Percentiles rank a stretch among this genome's conserved stretches.
Conservation (phyloP, 768 basidiomycete genomes). For the Pleurotus tuber-regium region DNA sequence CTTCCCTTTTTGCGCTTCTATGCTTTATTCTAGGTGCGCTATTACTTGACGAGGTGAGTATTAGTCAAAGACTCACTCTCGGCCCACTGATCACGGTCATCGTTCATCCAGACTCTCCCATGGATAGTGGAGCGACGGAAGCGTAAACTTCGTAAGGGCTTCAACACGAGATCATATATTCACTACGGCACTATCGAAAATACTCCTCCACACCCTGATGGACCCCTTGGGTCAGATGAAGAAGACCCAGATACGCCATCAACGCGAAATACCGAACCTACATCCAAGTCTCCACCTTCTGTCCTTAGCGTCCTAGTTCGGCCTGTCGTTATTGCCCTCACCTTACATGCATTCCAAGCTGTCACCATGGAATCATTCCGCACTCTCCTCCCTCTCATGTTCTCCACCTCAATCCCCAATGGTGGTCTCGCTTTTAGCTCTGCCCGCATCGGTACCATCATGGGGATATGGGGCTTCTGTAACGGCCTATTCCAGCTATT, state of each 20-base stretch:
- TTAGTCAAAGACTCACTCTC: no score
- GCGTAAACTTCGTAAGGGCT: neutral
- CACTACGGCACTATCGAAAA: neutral
- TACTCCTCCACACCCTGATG: neutral
- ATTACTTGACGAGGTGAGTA: slow-evolving; percentile 27
- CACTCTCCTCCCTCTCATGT: slow-evolving; percentile 22
- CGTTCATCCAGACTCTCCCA: neutral
- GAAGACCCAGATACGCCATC: neutral
- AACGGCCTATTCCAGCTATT: slow-evolving; percentile 55
- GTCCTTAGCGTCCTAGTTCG: slow-evolving; percentile 21
- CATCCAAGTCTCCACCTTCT: no score
- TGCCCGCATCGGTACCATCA: slow-evolving; percentile 46
- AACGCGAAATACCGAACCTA: slow-evolving; percentile 9
- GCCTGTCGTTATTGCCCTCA: slow-evolving; percentile 22
- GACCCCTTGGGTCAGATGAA: slow-evolving; percentile 12
- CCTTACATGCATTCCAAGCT: slow-evolving; percentile 24
- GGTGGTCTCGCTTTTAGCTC: slow-evolving; percentile 56
- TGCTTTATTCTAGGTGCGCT: slow-evolving; percentile 19
- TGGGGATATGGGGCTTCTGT: slow-evolving; percentile 43
- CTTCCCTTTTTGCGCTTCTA: neutral
- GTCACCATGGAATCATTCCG: slow-evolving; percentile 21
- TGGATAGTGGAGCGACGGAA: neutral
- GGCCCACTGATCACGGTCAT: no score
- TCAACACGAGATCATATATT: neutral
- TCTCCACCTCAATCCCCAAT: slow-evolving; percentile 45